Conservation (phyloP, 2,329 filamentous ascomycete species). For the Lojkania enalia region DNA sequence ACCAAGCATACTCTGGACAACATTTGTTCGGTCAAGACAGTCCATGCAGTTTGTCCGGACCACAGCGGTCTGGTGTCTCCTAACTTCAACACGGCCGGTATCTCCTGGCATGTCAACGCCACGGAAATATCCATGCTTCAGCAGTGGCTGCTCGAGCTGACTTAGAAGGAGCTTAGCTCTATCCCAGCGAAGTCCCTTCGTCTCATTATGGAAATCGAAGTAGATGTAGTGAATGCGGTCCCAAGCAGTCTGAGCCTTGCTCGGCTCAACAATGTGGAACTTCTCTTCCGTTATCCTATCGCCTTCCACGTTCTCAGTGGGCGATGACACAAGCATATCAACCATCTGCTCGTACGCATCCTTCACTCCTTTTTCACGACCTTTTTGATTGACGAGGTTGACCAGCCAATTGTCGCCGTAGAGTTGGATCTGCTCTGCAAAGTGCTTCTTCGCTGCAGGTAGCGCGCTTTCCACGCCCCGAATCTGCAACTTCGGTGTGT, state of each 20-base stretch:
- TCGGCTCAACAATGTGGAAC: slow-evolving; percentile 74
- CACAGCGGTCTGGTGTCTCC: slow-evolving; percentile 81
- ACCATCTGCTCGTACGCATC: slow-evolving; percentile 92
- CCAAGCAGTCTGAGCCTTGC: slow-evolving; percentile 63
- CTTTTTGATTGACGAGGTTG: slow-evolving; percentile 95
- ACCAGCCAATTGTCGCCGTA: slow-evolving; percentile 98
- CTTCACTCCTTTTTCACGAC: slow-evolving; percentile 86
- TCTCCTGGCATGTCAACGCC: slow-evolving; percentile 82
- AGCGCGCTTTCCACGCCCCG: slow-evolving; percentile 80
- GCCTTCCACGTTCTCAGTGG: slow-evolving; percentile 66
- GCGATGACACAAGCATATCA: slow-evolving; percentile 69
- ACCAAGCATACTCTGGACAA: slow-evolving; percentile 96
- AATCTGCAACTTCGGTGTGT: slow-evolving; percentile 87
- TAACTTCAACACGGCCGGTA: slow-evolving; percentile 75
- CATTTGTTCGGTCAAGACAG: slow-evolving; percentile 95
- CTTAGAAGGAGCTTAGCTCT: slow-evolving; percentile 86
- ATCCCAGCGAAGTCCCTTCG: slow-evolving; percentile 92
- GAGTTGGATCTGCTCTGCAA: slow-evolving; percentile 86
- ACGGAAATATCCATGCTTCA: slow-evolving; percentile 87
- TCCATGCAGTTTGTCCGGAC: slow-evolving; percentile 99
- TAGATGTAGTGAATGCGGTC: slow-evolving; percentile 94
- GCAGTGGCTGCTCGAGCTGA: slow-evolving; percentile 73
- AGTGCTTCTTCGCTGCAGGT: slow-evolving; percentile 80
- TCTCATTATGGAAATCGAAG: slow-evolving; percentile 98
- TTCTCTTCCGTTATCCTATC: slow-evolving; percentile 75